Base-by-base conservation (phyloP, 2,329 filamentous ascomycete species). In the Aureobasidium namibiae region DNA sequence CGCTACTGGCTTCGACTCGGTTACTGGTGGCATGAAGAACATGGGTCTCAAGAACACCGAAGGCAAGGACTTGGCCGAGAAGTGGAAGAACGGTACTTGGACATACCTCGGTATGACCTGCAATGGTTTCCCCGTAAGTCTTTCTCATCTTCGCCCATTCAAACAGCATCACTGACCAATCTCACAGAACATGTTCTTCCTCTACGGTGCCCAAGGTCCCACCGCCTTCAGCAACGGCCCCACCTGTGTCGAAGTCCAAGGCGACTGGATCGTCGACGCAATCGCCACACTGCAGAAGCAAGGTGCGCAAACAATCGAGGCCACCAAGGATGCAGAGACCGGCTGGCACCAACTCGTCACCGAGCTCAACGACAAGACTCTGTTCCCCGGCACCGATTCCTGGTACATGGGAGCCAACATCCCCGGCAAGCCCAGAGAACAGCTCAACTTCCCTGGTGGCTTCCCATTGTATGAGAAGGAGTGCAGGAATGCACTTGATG, bases 321-420 rank as follows among this genome's bases (percentile, higher is more conserved):
- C 74, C 1, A 75, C 71, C 4, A 68, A 67, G 44, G 71, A 76
- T 54, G 72, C 72, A 4, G 75, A 77, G 62, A 71, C 74, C 59
- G 65, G 70, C 29, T 78, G 76, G 76, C 64, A 65, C 26, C 62
- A 70, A 67, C 36, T 64, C 65, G 70, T 78, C 45, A 72, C 71
- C 26, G 68, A 74, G 65, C 44, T 76, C 21, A 72, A 69, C 23
- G 72, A 74, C 36, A 70, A 72, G 65, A 76, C 74, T 4, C 62
- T 77, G 23, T 73, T 76, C 63, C 73, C 74, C 8, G 68, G 68
- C 26, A 72, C 73, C 0, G 70, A 73, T 26, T 70, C 67, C 7
- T 76, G 74, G 75, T 78, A 78, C 53, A 74, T 73, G 72, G 72
- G 72, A 7, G 73, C 72, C 13, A 78, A 78, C 45, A 69, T 78